These are phyloP conservation scores for Populus alba DNA, from an alignment of 345 rosid genomes.

Conservation along the genomic window DNA sequence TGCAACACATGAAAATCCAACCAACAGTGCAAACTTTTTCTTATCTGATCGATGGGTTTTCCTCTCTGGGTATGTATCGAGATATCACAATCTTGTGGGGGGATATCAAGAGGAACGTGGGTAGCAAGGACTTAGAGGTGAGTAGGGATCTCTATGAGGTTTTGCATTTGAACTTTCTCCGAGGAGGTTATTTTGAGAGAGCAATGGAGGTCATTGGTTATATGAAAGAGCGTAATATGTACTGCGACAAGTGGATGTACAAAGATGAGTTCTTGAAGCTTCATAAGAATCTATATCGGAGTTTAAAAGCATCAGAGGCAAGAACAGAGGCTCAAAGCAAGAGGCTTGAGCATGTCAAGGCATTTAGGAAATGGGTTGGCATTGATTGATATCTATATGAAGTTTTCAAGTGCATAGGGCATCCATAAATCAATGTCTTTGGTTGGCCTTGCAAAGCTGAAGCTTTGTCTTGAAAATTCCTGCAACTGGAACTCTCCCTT, in stretches of 20 bases:
- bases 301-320: conserved; percentile 49
- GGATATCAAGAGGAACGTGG: conserved; percentile 63
- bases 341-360: conserved; percentile 58
- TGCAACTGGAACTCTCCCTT: not conserved
- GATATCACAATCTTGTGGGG: conserved; percentile 80
- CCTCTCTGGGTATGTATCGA: conserved; percentile 62
- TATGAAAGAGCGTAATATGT: conserved; percentile 50
- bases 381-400: conserved; percentile 21
- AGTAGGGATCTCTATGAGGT: conserved; percentile 66
- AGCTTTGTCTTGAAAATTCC: not conserved
- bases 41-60: conserved; percentile 47
- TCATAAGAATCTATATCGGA: conserved; percentile 69
- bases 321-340: conserved; percentile 60
- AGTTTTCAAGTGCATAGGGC: not conserved
- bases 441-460: not conserved
- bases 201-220: conserved; percentile 64
- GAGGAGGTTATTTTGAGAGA: conserved; percentile 91
- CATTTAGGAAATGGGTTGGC: conserved; percentile 63
- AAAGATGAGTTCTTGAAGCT: conserved; percentile 64
- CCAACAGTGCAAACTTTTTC: conserved; percentile 61
- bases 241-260: conserved; percentile 54
- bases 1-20: conserved; percentile 47
- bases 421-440: not conserved
- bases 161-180: conserved; percentile 62
- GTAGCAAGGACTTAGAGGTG: conserved; percentile 31